Evolutionary conservation across 331 rosid species (phyloP).

Genomic region (Arachis monticola): DNA sequence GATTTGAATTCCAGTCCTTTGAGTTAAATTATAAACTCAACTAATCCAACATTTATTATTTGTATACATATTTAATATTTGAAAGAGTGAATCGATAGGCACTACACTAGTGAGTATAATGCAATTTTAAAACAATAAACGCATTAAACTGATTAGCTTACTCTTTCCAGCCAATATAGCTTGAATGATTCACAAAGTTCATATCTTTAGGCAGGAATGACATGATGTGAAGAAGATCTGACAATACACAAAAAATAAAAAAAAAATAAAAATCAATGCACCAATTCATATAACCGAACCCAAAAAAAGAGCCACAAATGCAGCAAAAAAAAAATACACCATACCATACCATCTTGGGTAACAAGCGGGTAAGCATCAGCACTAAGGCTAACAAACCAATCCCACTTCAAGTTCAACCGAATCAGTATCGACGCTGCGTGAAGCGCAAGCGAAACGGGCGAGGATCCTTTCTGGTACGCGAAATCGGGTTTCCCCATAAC

Average conservation of each 20-base stretch:
- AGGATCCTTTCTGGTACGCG: conserved; percentile 68
- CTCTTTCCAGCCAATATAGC: conserved; percentile 98
- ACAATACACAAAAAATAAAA: conserved; percentile 42
- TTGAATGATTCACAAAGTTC: conserved; percentile 91
- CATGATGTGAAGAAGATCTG: conserved; percentile 94
- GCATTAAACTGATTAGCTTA: conserved; percentile 41
- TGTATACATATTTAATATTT: too few species aligned
- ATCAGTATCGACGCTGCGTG: conserved; percentile 83
- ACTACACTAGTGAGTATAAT: too few species aligned
- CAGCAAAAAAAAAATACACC: not conserved
- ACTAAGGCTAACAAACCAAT: conserved; percentile 79
- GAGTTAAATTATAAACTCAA: too few species aligned
- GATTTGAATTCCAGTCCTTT: too few species aligned
- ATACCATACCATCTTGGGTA: conserved; percentile 84
- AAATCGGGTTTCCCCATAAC: conserved; percentile 85
- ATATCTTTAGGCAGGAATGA: conserved; percentile 87
- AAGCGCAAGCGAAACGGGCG: conserved; percentile 67
- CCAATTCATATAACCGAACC: not conserved
- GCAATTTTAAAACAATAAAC: not conserved
- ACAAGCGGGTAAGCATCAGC: conserved; percentile 84
- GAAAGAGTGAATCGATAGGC: too few species aligned
- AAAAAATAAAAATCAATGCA: conserved; percentile 44
- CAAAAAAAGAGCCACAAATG: conserved; percentile 2
- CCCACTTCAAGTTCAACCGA: conserved; percentile 72
- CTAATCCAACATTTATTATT: too few species aligned